Evolutionary conservation across 1,139 yeast genomes (phyloP), one percentile per base, ranked within the genome.

Genomic region (Sugiyamaella sp.): DNA sequence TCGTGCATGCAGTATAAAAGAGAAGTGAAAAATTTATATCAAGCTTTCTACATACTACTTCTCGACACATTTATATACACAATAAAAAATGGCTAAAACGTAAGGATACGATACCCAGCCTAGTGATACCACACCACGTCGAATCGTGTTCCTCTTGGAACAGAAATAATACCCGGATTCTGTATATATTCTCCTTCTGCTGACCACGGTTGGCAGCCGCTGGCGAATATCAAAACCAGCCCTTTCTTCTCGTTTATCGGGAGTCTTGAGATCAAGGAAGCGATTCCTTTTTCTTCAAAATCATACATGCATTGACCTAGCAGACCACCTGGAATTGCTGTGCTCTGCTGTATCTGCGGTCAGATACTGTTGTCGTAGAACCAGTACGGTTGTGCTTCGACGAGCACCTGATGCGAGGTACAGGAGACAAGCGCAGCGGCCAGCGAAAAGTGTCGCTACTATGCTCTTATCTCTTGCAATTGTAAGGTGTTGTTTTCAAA

Each of bases 251-350:
- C 54, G 39, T 27, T 40, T 46, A 14, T 19, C 22, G 57, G 55
- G 61, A 58, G 63, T 58, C 48, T 60, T 60, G 63, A 54, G 58
- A 54, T 56, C 46, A 42, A 38, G 45, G 41, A 39, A 16, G 6
- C 9, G 19, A 2, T 14, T 27, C 53, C 41, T 53, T 56, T 51
- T 55, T 51, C 59, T 51, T 44, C 29, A 57, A 58, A 44, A 17
- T 8, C 46, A 51, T 43, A 38, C 35, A 24, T 47, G 54, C 46
- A 46, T 54, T 50, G 9, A 16, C 16, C 40, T 24, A 40, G 24
- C 32, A 9, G 50, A 21, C 35, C 37, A 46, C 44, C 43, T 38
- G 22, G 44, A 25, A 32, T 20, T 16, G 21, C 8, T 39, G 24
- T 12, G 5, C 17, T 16, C 9, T 8, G 12, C 17, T 38, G 42